Percentiles rank a stretch among this genome's conserved stretches.
Evolutionary conservation across 2,329 filamentous ascomycete species (phyloP).

Genomic region (Lachnellula arida): DNA sequence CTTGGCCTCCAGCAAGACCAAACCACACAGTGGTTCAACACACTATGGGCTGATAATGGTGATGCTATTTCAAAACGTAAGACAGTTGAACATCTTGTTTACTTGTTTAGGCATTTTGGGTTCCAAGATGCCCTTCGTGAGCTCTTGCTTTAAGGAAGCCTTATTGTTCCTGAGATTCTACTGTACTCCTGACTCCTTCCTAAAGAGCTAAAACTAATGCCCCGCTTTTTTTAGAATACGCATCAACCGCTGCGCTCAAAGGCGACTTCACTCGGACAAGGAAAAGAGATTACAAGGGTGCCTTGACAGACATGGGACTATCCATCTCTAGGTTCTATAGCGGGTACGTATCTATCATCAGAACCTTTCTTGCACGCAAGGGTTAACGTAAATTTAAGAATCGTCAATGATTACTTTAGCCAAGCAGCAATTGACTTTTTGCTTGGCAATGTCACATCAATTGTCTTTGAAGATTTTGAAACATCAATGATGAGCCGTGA

Average conservation of each 20-base stretch:
- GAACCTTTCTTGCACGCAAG: neutral
- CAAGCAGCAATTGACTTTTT: slow-evolving; percentile 94
- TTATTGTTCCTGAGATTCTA: no score
- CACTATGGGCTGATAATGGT: slow-evolving; percentile 94
- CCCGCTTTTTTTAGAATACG: slow-evolving; percentile 54
- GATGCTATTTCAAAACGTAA: slow-evolving; percentile 80
- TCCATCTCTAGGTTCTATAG: slow-evolving; percentile 74
- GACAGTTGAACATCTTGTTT: no score
- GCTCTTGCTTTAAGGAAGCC: no score
- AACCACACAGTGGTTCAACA: slow-evolving; percentile 90
- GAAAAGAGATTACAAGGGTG: slow-evolving; percentile 86
- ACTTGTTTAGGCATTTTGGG: no score
- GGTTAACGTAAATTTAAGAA: slow-evolving; percentile 48
- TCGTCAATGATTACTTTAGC: slow-evolving; percentile 96
- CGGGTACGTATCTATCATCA: slow-evolving; percentile 44
- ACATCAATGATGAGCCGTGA: slow-evolving; percentile 90
- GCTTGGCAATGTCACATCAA: slow-evolving; percentile 77
- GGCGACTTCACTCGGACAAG: slow-evolving; percentile 91
- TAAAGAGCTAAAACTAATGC: no score
- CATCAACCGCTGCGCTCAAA: slow-evolving; percentile 91
- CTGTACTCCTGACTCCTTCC: no score
- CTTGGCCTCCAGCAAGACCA: slow-evolving; percentile 73
- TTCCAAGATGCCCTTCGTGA: no score
- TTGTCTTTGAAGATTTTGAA: slow-evolving; percentile 92
- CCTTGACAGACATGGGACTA: slow-evolving; percentile 83